phyloP scores from a whole-genome alignment of 2,329 filamentous ascomycete genomes.

The Coleophoma crateriformis region DNA sequence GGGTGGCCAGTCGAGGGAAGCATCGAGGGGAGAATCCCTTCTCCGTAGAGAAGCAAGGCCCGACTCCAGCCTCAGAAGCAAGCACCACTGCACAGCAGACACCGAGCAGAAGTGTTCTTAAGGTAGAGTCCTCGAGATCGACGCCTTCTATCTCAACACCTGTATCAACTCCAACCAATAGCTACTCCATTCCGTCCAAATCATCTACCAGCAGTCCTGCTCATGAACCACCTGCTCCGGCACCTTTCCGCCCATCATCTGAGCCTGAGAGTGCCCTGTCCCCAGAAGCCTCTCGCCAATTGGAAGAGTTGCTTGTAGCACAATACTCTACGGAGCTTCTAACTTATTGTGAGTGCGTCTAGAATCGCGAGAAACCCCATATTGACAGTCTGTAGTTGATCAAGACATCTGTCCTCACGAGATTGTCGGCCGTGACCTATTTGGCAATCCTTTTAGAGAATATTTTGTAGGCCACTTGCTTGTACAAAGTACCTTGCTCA shows the following conservation, averaged over 20 bases:
- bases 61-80: no score
- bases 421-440: slow-evolving; percentile 1
- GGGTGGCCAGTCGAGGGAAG: background rate
- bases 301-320: background rate
- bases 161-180: no score
- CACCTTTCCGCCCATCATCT: background rate
- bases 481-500: background rate
- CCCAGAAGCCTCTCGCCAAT: background rate
- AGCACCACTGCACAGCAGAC: no score
- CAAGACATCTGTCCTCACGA: slow-evolving; percentile 1
- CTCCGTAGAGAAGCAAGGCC: background rate
- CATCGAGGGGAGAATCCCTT: background rate
- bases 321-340: background rate
- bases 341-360: background rate
- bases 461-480: background rate
- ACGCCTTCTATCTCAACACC: no score
- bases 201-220: background rate
- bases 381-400: background rate
- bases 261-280: background rate
- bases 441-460: slow-evolving; percentile 1
- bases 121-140: no score
- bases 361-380: background rate
- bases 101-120: no score
- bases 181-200: no score
- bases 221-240: no score